A percentile compares a stretch with the other conserved stretches of the same genome.
phyloP scores from a whole-genome alignment of 1,139 yeast species.

The Debaryomycetaceae sp. region DNA sequence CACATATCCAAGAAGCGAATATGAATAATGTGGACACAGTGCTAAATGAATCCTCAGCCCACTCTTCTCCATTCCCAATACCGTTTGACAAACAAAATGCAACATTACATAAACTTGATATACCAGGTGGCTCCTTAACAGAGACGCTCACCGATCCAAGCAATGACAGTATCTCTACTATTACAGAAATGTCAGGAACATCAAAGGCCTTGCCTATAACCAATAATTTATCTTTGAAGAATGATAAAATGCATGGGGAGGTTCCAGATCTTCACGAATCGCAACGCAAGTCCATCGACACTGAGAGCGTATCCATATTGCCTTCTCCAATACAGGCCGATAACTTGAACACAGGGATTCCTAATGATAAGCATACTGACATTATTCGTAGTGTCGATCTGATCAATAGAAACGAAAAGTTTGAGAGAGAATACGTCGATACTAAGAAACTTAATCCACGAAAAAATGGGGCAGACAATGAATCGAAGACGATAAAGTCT shows the following conservation, averaged over 20 bases:
- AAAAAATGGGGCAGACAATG: background rate
- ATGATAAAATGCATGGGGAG: background rate
- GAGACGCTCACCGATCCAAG: conserved; percentile 1
- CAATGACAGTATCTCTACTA: conserved; percentile 6
- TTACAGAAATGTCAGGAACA: background rate
- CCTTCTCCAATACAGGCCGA: background rate
- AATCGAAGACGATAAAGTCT: conserved; percentile 7
- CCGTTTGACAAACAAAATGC: background rate
- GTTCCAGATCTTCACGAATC: background rate
- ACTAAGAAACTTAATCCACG: background rate
- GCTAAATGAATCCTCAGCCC: conserved; percentile 3
- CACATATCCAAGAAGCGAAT: conserved; percentile 16
- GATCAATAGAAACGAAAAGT: background rate
- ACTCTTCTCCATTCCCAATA: background rate
- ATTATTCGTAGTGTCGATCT: too few relatives aligned
- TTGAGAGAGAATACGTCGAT: background rate
- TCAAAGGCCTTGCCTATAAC: background rate
- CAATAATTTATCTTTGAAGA: background rate
- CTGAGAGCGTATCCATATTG: background rate
- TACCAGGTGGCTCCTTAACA: background rate
- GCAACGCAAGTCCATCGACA: background rate
- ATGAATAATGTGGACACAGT: conserved; percentile 18
- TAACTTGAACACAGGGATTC: background rate
- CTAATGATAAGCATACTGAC: background rate
- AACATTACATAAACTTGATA: conserved; percentile 1